Conservation (phyloP, 495 filamentous ascomycete genomes). For the Xylaria nigripes region DNA sequence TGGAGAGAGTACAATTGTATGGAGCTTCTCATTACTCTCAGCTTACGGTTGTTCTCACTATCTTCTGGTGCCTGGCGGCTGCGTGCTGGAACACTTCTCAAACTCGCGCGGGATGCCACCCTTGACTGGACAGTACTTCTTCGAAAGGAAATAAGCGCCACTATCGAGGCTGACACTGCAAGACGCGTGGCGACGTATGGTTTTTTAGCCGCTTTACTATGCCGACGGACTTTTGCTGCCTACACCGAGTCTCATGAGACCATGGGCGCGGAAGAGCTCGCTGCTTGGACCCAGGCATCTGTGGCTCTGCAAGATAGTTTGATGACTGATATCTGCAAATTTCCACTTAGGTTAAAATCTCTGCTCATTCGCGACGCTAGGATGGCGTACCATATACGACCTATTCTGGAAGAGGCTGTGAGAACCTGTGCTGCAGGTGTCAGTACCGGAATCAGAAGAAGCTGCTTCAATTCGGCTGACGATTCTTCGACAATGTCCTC, state of each 20-base stretch:
- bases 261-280: slow-evolving; percentile 16
- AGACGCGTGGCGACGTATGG: slow-evolving; percentile 31
- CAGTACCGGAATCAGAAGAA: slow-evolving; percentile 19
- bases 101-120: slow-evolving; percentile 16
- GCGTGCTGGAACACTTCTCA: slow-evolving; percentile 11
- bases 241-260: slow-evolving; percentile 13
- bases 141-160: slow-evolving; percentile 34
- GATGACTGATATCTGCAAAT: slow-evolving; percentile 18
- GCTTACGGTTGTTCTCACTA: slow-evolving; percentile 24
- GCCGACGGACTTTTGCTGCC: slow-evolving; percentile 39
- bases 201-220: slow-evolving; percentile 44
- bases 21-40: slow-evolving; percentile 40
- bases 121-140: slow-evolving; percentile 39
- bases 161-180: slow-evolving; percentile 32
- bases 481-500: background rate
- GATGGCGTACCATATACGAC: slow-evolving; percentile 30
- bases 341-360: slow-evolving; percentile 24
- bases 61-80: background rate
- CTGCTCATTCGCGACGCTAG: slow-evolving; percentile 43
- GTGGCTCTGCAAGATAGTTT: slow-evolving; percentile 37
- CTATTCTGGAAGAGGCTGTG: slow-evolving; percentile 26
- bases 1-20: slow-evolving; percentile 47
- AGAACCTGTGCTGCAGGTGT: slow-evolving; percentile 18
- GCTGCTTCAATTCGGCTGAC: background rate
- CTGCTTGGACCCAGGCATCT: slow-evolving; percentile 27